Evolutionary conservation across 1,139 yeast genomes (phyloP), one percentile per base, ranked within the genome.

Genomic region (Kluyveromyces sp.): DNA sequence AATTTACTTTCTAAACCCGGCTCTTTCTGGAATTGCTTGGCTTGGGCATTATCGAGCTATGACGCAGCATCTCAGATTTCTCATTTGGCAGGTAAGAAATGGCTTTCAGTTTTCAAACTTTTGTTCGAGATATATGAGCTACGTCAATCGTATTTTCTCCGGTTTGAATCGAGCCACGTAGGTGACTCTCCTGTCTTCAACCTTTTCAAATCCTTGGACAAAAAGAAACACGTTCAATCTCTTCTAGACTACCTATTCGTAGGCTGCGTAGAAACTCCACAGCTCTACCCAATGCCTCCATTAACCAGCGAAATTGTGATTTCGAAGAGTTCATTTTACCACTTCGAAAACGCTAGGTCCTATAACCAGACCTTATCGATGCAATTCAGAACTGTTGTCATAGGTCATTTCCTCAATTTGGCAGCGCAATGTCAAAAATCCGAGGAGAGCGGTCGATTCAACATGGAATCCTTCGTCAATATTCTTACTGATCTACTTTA

Each of bases 11-110:
- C 46, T 26, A 47, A 51, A 32, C 51, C 48, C 2, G 61, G 58
- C 2, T 56, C 51, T 22, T 52, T 59, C 18, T 46, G 53, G 39
- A 59, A 58, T 41, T 46, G 53, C 46, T 45, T 60, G 17, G 36
- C 52, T 3, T 58, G 61, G 60, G 52, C 64, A 3, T 41, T 60
- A 18, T 47, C 54, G 2, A 48, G 50, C 36, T 56, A 59, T 3
- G 28, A 53, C 20, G 51, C n/a, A n/a, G n/a, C n/a, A n/a, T n/a
- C n/a, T n/a, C n/a, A n/a, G 2, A 46, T 42, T 6, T 39, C 47
- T 19, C 55, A 46, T 43, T 30, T 46, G 12, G 40, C 51, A n/a
- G 49, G 56, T 22, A 51, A 50, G 25, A 41, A 48, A 6, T 61
- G 65, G 65, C 40, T 54, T 22, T 59, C 60, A 3, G 33, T 61